Evolutionary conservation across 352 stramenopile genomes (phyloP), one percentile per base, ranked within the genome.

Genomic region (Globisporangium nagaii): DNA sequence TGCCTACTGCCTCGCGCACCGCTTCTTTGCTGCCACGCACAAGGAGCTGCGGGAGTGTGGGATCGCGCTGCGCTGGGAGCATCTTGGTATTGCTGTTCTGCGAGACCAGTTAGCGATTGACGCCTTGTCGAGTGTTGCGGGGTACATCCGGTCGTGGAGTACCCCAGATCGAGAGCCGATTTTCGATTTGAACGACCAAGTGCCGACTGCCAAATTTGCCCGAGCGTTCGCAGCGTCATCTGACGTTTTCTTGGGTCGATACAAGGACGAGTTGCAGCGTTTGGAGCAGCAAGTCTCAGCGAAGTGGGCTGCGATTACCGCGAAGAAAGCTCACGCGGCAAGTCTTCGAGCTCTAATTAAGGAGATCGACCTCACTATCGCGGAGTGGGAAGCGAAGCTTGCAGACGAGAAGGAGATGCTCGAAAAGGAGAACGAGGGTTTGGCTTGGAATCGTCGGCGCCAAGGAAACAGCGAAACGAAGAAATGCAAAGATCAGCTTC

Each of bases 61-160:
- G 7, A 77, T 79, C 22, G 55, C 74, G 4, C 48, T 85, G 2
- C 11, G 65, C 6, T 85, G 68, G 70, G 28, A 52, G 22, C 47
- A 75, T 20, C 58, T 85, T 0, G 62, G 73, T 12, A 44, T 73
- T 6, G 56, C 54, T 15, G 70, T 85, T 27, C 22, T 77, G 17
- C 56, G 58, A 13, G 65, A 81, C 37, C 24, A 35, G 24, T 28
- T 48, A 20, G 68, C 68, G 1, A 60, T 75, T 42, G 35, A 46
- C n/a, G 63, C 74, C 10, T 43, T 85, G 27, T 48, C 59, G 28
- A 39, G 48, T 28, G 71, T 83, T 0, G 67, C 56, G 1, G 17
- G 22, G 53, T 85, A 81, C 27, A 73, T 83, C 57, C 74, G 74
- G 3, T 25, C 11, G 4, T 78, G 69, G 56, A 77, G 70, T 11